Evolutionary conservation across 2,329 filamentous ascomycete genomes (phyloP), one percentile per base, ranked within the genome.

Genomic region (Calonectria leucothoes): DNA sequence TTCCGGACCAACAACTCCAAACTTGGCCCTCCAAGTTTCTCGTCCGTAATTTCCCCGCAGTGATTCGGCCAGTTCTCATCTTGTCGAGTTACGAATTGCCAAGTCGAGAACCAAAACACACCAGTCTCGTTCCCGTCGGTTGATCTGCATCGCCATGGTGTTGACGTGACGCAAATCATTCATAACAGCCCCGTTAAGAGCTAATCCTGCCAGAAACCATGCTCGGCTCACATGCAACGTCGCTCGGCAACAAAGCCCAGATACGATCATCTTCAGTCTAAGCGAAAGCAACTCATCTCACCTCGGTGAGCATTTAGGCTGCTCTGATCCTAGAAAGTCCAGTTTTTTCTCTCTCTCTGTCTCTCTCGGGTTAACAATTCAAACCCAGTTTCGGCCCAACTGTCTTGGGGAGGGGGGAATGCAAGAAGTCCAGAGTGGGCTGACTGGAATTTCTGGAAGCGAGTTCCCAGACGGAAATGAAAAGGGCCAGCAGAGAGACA

Each of bases 271-370:
- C 17, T 31, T 45, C 20, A 45, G 25, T 23, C 59, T 64, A 64
- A 64, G 59, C 59, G 59, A 64, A 64, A 64, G 59, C 37, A 48
- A 64, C 59, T 45, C 39, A 45, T 64, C 39, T 42, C 59, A 42
- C 59, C 59, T 64, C 59, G 59, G 59, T 64, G 59, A 33, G 27
- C 37, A 64, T 64, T 48, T 48, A 48, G 59, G 37, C 39, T 64
- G 39, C 37, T 64, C 25, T 27, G 17, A 42, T 48, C 39, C 25
- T 23, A 33, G 25, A 33, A 33, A 42, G 25, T 31, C 39, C 39
- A 29, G 37, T 23, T 48, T 64, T 48, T 64, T 48, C 10, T n/a
- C n/a, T n/a, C n/a, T n/a, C n/a, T n/a, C n/a, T n/a, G n/a, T n/a
- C n/a, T n/a, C 12, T 45, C 42, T 23, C n/a, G 42, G 39, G 59